phyloP scores from a whole-genome alignment of 73 alveolate genomes.

The Breviolum minutum region DNA sequence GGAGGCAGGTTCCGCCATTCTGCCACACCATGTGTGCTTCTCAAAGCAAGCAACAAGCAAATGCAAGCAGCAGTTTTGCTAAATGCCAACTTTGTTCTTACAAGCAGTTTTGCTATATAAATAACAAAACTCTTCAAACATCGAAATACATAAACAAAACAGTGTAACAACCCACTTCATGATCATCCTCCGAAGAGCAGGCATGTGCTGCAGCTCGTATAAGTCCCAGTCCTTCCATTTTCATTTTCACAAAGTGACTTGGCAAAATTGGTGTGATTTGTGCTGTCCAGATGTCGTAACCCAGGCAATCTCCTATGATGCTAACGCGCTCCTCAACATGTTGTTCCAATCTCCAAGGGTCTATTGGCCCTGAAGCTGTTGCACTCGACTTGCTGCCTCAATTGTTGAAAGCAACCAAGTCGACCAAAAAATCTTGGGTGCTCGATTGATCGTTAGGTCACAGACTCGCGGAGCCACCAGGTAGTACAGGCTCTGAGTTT shows the following conservation, averaged over 20 bases:
- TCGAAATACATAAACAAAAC: no score
- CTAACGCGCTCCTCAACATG: conserved; percentile 13
- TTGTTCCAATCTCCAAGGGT: conserved; percentile 64
- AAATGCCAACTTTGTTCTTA: not conserved
- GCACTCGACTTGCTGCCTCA: conserved; percentile 9
- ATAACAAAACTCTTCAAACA: not conserved
- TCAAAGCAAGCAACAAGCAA: no score
- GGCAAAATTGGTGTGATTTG: not conserved
- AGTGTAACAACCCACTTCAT: no score
- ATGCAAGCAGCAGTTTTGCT: no score
- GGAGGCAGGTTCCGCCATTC: not conserved
- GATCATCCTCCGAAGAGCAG: conserved; percentile 23
- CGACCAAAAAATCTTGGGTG: not conserved
- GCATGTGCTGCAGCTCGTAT: conserved; percentile 58
- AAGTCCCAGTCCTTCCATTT: conserved; percentile 23
- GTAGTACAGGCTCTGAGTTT: not conserved
- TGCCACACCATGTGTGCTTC: no score
- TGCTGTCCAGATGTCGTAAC: no score
- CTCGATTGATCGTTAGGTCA: not conserved
- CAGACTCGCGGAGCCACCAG: not conserved
- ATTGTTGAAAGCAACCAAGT: not conserved
- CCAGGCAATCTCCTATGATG: not conserved
- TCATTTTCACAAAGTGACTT: not conserved
- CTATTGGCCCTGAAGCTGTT: conserved; percentile 39
- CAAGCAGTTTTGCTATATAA: not conserved